A percentile compares a stretch with the other conserved stretches of the same genome.
Conservation (phyloP, 345 rosid species). For the Trapa bicornis region DNA sequence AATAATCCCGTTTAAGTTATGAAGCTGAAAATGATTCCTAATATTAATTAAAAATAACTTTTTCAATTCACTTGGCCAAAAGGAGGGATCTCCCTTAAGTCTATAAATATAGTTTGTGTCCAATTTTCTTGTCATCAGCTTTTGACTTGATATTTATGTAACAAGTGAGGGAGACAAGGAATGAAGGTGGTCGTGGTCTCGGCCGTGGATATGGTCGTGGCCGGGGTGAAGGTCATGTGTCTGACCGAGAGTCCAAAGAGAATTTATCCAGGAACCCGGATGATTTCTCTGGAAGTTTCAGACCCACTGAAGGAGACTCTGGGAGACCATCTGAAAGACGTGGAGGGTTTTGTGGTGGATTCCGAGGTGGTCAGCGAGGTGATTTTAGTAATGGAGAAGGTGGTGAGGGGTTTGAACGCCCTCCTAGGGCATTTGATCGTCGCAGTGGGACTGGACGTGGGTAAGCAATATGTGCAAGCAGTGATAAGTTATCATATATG, state of each 20-base stretch:
- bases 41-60: not conserved
- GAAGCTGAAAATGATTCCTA: not conserved
- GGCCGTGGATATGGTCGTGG: slow-evolving; percentile 20
- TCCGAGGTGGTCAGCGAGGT: slow-evolving; percentile 73
- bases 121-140: not conserved
- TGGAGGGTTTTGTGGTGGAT: slow-evolving; percentile 52
- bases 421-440: slow-evolving; percentile 59
- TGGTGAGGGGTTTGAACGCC: slow-evolving; percentile 54
- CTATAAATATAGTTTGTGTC: not conserved
- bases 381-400: slow-evolving; percentile 46
- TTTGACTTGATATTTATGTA: not conserved
- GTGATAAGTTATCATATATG: not conserved
- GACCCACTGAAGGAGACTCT: slow-evolving; percentile 51
- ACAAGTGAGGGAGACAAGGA: slow-evolving; percentile 65
- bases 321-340: slow-evolving; percentile 46
- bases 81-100: not conserved
- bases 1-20: not conserved
- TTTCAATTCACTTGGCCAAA: not conserved
- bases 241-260: slow-evolving; percentile 47
- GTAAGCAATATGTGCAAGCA: slow-evolving; percentile 27
- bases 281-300: slow-evolving; percentile 48
- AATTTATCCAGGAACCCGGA: slow-evolving; percentile 28
- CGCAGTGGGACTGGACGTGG: slow-evolving; percentile 93
- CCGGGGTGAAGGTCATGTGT: slow-evolving; percentile 38
- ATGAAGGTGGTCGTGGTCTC: slow-evolving; percentile 54